Base-by-base conservation (phyloP, 768 basidiomycete species). In the Vishniacozyma victoriae region DNA sequence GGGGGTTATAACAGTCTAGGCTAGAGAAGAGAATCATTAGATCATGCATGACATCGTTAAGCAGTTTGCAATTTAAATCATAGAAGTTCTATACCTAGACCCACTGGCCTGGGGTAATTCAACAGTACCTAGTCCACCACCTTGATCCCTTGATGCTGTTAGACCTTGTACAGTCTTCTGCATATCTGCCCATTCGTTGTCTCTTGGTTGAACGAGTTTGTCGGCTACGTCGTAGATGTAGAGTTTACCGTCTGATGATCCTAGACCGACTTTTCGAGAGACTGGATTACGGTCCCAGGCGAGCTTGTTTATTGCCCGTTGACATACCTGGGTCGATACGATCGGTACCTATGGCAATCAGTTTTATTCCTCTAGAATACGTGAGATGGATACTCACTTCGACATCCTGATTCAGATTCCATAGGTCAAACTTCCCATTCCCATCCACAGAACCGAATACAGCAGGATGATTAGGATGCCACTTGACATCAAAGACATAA, bases 401-500 rank as follows among this genome's bases (percentile, higher is more conserved):
- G 3, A 87, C 89, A 59, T 97, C 93, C n/a, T 78, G 75, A 70
- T 97, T 99, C 67, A 99, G 72, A 72, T 99, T 97, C 95, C 95
- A 99, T 31, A 99, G 67, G 64, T 96, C 89, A 71, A 99, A 96
- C 71, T 85, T 86, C 20, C 92, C 95, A 1, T 87, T 85, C 2
- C 95, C 95, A 67, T 97, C 91, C 2, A 88, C 95, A 3, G 82
- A 83, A 18, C 87, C 92, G 69, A 97, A 99, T 39, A 92, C 54
- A 1, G 93, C 90, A 13, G 95, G 95, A 73, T 99, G 92, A 13
- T 81, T 77, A 5, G 93, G 91, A 69, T 99, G 95, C 95, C 95
- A 99, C 70, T 85, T 87, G 38, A 89, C 92, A 74, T 96, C 95
- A 74, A 95, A 97, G 9, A 99, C 93, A 69, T 97, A 96, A 71